Evolutionary conservation across 116 monocot species (phyloP).

Genomic region (Zostera marina): DNA sequence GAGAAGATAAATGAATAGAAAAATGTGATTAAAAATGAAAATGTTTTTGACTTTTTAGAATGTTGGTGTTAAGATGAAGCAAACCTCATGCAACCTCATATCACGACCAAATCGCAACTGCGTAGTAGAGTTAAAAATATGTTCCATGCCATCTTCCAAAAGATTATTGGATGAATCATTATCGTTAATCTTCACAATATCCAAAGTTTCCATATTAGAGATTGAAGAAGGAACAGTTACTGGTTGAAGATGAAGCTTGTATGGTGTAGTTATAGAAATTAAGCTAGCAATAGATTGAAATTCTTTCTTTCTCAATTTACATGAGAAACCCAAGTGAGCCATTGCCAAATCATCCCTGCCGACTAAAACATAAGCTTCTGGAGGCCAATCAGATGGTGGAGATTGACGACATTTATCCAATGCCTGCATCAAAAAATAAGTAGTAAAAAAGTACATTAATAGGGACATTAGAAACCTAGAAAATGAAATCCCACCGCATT

Average conservation of each 20-base stretch:
- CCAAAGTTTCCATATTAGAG: slow-evolving; percentile 23
- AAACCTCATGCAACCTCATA: slow-evolving; percentile 88
- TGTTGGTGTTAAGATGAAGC: not conserved
- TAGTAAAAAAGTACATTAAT: not conserved
- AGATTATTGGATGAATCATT: slow-evolving; percentile 24
- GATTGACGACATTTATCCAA: slow-evolving; percentile 81
- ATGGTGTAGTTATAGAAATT: slow-evolving; percentile 50
- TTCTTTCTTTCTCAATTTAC: slow-evolving; percentile 11
- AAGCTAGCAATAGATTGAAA: slow-evolving; percentile 29
- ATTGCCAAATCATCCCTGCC: slow-evolving; percentile 86
- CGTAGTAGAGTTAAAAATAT: slow-evolving; percentile 63
- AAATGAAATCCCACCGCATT: too few species aligned
- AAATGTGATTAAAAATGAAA: too few species aligned
- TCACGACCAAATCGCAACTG: slow-evolving; percentile 81
- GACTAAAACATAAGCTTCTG: slow-evolving; percentile 78
- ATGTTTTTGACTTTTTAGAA: not conserved
- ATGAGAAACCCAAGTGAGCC: slow-evolving; percentile 23
- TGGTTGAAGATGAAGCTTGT: slow-evolving; percentile 84
- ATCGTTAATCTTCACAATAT: slow-evolving; percentile 35
- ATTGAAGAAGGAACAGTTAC: slow-evolving; percentile 50
- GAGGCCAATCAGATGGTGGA: slow-evolving; percentile 86
- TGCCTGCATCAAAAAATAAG: slow-evolving; percentile 22
- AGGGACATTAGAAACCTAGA: too few species aligned
- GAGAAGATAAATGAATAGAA: not conserved
- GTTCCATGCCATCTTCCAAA: slow-evolving; percentile 90